phyloP scores from a whole-genome alignment of 768 basidiomycete species.

The Leccinum obscurum region DNA sequence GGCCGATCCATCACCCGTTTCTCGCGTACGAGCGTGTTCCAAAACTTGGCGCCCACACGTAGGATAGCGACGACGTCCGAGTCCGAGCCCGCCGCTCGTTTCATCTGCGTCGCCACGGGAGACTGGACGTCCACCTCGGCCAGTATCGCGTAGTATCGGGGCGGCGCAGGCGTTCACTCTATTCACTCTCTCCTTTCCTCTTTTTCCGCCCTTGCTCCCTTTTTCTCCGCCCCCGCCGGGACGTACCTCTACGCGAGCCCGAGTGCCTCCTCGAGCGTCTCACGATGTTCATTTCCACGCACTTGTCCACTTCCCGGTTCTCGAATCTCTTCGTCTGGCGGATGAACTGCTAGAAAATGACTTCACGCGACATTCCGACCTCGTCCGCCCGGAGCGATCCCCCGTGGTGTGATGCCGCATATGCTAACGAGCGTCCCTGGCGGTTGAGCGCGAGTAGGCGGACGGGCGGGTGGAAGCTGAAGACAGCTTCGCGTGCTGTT shows the following conservation, averaged over 20 bases:
- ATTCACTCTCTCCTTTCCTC: neutral
- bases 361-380: no score
- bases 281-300: constrained; percentile 66
- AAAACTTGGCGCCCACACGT: constrained; percentile 42
- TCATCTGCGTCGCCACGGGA: constrained; percentile 47
- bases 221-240: constrained; percentile 21
- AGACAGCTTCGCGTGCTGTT: no score
- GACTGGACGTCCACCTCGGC: constrained; percentile 66
- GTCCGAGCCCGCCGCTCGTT: constrained; percentile 5
- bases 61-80: constrained; percentile 25
- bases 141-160: constrained; percentile 78
- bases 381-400: no score
- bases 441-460: no score
- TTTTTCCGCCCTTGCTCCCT: neutral
- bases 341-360: no score
- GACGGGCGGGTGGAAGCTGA: no score
- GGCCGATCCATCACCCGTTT: constrained; percentile 57
- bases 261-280: constrained; percentile 45
- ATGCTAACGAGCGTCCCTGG: no score
- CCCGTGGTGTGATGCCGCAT: no score
- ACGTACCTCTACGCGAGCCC: constrained; percentile 43
- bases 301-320: constrained; percentile 61
- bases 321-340: constrained; percentile 33
- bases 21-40: constrained; percentile 41
- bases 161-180: constrained; percentile 26